Evolutionary conservation across 140 eudicot genomes (phyloP).

Genomic region (Anethum foeniculum): DNA sequence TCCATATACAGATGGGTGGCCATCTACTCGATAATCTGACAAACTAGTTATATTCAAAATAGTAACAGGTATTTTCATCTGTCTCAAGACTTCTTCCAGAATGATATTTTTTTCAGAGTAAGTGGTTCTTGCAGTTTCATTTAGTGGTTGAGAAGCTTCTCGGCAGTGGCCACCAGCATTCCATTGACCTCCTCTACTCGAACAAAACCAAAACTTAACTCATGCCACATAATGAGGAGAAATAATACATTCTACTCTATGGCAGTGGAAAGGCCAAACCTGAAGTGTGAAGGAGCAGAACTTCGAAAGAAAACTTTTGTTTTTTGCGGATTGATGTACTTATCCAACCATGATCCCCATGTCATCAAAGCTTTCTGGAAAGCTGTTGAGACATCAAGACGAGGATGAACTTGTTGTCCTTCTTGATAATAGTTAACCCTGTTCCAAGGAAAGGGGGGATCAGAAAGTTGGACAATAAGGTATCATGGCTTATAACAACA

Average conservation of each 20-base stretch:
- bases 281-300: conserved; percentile 88
- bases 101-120: conserved; percentile 46
- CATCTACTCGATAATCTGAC: conserved; percentile 83
- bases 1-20: conserved; percentile 87
- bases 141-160: conserved; percentile 64
- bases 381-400: conserved; percentile 64
- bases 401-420: conserved; percentile 59
- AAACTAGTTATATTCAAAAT: conserved; percentile 51
- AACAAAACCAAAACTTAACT: neutral
- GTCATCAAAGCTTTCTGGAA: conserved; percentile 58
- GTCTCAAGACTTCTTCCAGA: conserved; percentile 41
- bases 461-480: neutral
- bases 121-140: conserved; percentile 21
- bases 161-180: conserved; percentile 85
- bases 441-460: neutral
- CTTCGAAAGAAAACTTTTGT: conserved; percentile 70
- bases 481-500: neutral
- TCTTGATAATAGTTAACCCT: conserved; percentile 88
- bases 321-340: conserved; percentile 53
- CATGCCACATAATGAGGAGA: neutral
- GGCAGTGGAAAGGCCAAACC: conserved; percentile 23
- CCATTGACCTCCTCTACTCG: conserved; percentile 76
- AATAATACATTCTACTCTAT: neutral
- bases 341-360: conserved; percentile 93
- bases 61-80: conserved; percentile 64